A percentile compares a stretch with the other conserved stretches of the same genome.
Conservation (phyloP, 352 stramenopile genomes). For the Saprolegnia diclina region DNA sequence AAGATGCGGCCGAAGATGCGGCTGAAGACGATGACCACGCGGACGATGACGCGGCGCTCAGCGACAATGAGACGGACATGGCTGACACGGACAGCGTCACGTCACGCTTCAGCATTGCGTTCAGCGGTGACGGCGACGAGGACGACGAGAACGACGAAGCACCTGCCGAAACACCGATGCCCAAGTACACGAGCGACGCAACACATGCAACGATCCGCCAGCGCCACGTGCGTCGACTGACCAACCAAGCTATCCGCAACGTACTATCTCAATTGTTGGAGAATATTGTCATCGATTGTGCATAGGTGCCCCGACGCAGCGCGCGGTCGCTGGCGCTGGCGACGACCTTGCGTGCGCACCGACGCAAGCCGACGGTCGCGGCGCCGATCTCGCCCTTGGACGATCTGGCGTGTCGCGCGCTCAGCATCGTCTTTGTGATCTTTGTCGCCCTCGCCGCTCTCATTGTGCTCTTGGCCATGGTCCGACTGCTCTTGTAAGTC, state of each 20-base stretch:
- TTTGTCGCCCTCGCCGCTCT: conserved; percentile 8
- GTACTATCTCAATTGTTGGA: conserved; percentile 5
- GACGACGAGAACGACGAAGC: background rate
- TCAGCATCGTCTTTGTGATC: conserved; percentile 6
- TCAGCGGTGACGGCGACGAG: background rate
- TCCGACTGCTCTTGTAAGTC: background rate
- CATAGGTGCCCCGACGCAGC: background rate
- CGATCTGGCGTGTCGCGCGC: background rate
- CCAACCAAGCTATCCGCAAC: conserved; percentile 19
- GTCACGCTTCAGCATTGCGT: background rate
- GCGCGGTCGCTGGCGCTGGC: background rate
- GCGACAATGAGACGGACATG: conserved; percentile 29
- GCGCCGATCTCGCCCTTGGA: background rate
- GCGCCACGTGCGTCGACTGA: background rate
- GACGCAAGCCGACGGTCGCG: background rate
- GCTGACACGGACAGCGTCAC: conserved; percentile 7
- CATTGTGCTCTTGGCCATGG: conserved; percentile 6
- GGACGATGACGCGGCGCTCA: background rate
- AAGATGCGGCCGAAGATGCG: background rate
- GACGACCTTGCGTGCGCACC: background rate
- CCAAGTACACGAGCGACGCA: conserved; percentile 34
- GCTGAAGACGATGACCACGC: background rate
- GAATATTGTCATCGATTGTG: background rate
- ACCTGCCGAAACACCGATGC: conserved; percentile 26
- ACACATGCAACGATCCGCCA: conserved; percentile 19